A percentile compares a stretch with the other conserved stretches of the same genome.
These are phyloP conservation scores for Botryotinia calthae DNA, from an alignment of 2,329 filamentous ascomycete species.

Conservation along the genomic window DNA sequence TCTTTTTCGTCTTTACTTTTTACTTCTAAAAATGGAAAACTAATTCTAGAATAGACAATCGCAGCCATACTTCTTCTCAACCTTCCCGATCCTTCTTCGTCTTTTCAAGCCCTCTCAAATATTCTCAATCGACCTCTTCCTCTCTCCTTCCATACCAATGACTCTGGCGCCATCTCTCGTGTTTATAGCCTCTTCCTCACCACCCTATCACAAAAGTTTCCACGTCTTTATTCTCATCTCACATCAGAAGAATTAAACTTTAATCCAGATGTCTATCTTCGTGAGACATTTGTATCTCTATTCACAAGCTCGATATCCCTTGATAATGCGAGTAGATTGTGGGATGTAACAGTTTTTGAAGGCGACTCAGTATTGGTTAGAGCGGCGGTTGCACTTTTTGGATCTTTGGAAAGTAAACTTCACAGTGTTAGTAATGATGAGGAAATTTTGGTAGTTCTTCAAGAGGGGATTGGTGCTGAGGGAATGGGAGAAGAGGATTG, in stretches of 20 bases:
- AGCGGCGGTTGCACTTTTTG: slow-evolving; percentile 66
- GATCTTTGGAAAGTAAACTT: slow-evolving; percentile 49
- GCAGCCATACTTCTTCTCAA: slow-evolving; percentile 73
- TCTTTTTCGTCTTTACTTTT: slow-evolving; percentile 3
- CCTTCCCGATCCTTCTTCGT: slow-evolving; percentile 58
- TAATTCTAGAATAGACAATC: slow-evolving; percentile 53
- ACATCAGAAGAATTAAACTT: slow-evolving; percentile 47
- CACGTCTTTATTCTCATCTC: slow-evolving; percentile 63
- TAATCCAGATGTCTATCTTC: slow-evolving; percentile 54
- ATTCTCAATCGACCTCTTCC: slow-evolving; percentile 73
- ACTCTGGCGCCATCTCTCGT: slow-evolving; percentile 64
- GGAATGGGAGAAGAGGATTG: slow-evolving; percentile 33
- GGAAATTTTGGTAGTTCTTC: slow-evolving; percentile 28
- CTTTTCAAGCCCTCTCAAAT: slow-evolving; percentile 73
- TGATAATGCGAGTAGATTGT: slow-evolving; percentile 69
- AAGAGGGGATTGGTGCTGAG: slow-evolving; percentile 23
- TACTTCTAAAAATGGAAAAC: neutral
- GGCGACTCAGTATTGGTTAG: slow-evolving; percentile 70
- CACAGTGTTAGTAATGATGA: slow-evolving; percentile 41
- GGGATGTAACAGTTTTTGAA: slow-evolving; percentile 83
- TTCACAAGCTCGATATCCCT: slow-evolving; percentile 63
- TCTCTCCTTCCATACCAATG: slow-evolving; percentile 71
- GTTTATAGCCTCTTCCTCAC: slow-evolving; percentile 68
- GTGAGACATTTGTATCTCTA: slow-evolving; percentile 59
- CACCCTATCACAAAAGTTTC: slow-evolving; percentile 63